phyloP scores from a whole-genome alignment of 148 eudicot genomes.

The Agrostemma githago region DNA sequence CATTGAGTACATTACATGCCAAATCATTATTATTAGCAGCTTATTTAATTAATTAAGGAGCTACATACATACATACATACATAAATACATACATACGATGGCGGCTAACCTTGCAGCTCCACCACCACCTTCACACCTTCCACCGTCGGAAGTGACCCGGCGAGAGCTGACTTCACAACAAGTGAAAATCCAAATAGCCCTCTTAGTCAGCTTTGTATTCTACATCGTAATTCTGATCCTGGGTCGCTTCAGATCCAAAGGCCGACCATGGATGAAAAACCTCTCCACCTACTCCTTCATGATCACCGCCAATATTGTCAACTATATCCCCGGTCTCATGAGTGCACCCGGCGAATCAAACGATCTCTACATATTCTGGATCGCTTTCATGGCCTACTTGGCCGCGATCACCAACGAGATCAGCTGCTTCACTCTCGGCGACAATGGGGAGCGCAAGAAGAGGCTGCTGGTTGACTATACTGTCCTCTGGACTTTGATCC shows the following conservation, averaged over 20 bases:
- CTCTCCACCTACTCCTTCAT: not conserved
- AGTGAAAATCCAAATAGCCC: no score
- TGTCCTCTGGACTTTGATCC: not conserved
- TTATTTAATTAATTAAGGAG: no score
- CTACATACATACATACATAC: no score
- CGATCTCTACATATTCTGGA: not conserved
- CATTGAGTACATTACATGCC: no score
- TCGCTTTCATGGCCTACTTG: not conserved
- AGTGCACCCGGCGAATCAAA: not conserved
- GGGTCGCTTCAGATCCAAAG: not conserved
- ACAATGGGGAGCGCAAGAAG: not conserved
- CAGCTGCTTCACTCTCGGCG: not conserved
- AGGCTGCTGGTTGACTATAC: not conserved
- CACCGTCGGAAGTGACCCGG: no score
- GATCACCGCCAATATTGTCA: not conserved
- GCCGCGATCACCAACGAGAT: not conserved
- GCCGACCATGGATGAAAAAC: not conserved
- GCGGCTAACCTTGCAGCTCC: no score
- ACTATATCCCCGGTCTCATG: not conserved
- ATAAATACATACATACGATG: no score
- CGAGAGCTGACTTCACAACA: no score
- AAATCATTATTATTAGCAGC: no score
- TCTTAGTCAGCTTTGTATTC: not conserved
- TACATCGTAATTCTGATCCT: not conserved
- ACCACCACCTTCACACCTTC: no score